Conservation (phyloP, 2,329 filamentous ascomycete genomes). For the Colletotrichum godetiae region DNA sequence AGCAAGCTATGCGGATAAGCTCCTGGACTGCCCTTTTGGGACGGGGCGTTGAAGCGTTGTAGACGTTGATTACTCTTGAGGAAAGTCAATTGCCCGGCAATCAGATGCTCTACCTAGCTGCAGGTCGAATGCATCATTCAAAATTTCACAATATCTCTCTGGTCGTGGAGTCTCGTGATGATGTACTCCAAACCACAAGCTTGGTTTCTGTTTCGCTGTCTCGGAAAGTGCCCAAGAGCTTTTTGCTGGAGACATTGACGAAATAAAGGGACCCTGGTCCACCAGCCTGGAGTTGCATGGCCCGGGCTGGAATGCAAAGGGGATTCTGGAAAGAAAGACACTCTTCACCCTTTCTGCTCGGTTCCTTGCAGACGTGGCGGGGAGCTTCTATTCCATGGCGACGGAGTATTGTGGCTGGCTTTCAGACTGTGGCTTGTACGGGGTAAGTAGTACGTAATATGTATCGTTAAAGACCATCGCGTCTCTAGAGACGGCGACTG, state of each 20-base stretch:
- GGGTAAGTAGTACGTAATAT: not conserved
- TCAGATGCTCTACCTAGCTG: not conserved
- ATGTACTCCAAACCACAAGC: slow-evolving; percentile 7
- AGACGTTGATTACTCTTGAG: slow-evolving; percentile 3
- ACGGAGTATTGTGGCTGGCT: slow-evolving; percentile 18
- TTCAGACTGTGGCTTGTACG: not conserved
- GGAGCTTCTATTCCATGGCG: not conserved
- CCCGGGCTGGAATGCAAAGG: slow-evolving; percentile 19
- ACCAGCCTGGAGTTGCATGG: not conserved
- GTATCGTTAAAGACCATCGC: not conserved
- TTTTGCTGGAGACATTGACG: slow-evolving; percentile 12
- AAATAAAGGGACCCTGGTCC: slow-evolving; percentile 29
- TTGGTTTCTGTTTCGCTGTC: slow-evolving; percentile 12
- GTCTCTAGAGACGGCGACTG: slow-evolving; percentile 4
- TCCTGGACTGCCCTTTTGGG: slow-evolving; percentile 21
- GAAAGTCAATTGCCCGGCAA: not conserved
- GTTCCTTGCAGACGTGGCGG: not conserved
- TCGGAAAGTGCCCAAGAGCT: not conserved
- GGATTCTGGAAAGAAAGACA: slow-evolving; percentile 17
- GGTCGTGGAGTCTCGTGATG: slow-evolving; percentile 18
- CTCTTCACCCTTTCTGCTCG: not conserved
- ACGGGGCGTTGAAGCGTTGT: not conserved
- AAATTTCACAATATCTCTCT: not conserved
- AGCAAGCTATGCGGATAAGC: not conserved
- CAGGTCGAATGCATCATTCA: not conserved